A percentile compares a stretch with the other conserved stretches of the same genome.
Evolutionary conservation across 768 basidiomycete species (phyloP).

Genomic region (Multifurca ochricompacta): DNA sequence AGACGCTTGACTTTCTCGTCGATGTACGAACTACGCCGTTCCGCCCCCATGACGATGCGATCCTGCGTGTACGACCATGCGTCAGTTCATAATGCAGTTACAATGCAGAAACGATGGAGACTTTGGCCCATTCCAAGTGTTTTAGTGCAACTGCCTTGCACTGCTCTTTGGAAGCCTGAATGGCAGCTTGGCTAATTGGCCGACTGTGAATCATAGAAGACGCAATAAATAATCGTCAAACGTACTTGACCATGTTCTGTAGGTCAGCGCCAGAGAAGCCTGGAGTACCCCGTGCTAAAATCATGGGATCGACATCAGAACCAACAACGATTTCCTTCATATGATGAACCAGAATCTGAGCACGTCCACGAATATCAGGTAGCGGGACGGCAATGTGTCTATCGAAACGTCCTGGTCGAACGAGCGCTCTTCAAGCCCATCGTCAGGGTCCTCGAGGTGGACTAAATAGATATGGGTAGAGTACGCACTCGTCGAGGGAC

Average conservation of each 20-base stretch:
- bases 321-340: slow-evolving; percentile 70
- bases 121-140: slow-evolving; percentile 99
- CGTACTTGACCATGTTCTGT: slow-evolving; percentile 93
- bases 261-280: slow-evolving; percentile 97
- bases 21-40: slow-evolving; percentile 84
- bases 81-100: not conserved
- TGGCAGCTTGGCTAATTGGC: slow-evolving; percentile 70
- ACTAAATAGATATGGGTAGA: not conserved
- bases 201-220: not conserved
- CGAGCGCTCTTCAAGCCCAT: slow-evolving; percentile 60
- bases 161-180: slow-evolving; percentile 85
- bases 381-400: slow-evolving; percentile 86
- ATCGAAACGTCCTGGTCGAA: slow-evolving; percentile 96
- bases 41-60: slow-evolving; percentile 94
- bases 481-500: slow-evolving; percentile 75
- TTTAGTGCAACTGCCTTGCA: slow-evolving; percentile 60
- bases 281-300: slow-evolving; percentile 88
- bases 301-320: slow-evolving; percentile 72
- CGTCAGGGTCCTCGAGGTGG: not conserved
- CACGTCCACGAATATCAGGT: slow-evolving; percentile 89
- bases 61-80: slow-evolving; percentile 39
- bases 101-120: slow-evolving; percentile 25
- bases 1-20: slow-evolving; percentile 79
- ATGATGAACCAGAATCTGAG: slow-evolving; percentile 90
- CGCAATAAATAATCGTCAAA: slow-evolving; percentile 12